These are phyloP conservation scores for Beverwykella pulmonaria DNA, from an alignment of 495 filamentous ascomycete genomes.

Conservation along the genomic window DNA sequence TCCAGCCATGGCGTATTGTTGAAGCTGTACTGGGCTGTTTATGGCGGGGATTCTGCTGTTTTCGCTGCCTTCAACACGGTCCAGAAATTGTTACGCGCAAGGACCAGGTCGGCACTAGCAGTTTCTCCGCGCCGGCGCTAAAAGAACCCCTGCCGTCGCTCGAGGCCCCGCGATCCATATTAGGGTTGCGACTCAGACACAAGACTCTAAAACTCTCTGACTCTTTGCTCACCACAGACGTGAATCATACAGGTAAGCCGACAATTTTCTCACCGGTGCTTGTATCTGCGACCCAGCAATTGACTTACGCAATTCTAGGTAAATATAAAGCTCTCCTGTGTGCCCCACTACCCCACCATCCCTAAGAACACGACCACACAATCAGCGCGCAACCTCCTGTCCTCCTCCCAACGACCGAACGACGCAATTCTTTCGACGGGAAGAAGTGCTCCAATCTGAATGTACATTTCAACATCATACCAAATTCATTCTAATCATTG, in stretches of 20 bases:
- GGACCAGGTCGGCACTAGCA: too few species aligned
- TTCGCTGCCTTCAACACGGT: conserved; percentile 28
- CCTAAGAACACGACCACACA: not conserved
- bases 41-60: conserved; percentile 2
- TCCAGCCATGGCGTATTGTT: conserved; percentile 66
- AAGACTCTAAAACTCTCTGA: conserved; percentile 11
- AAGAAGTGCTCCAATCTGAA: not conserved
- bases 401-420: too few species aligned
- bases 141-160: conserved; percentile 7
- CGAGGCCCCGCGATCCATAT: conserved; percentile 3
- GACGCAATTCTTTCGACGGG: not conserved
- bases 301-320: conserved; percentile 22
- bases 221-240: not conserved
- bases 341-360: conserved; percentile 29
- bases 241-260: not conserved
- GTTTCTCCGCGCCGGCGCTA: conserved; percentile 24
- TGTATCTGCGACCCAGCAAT: not conserved
- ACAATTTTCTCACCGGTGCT: not conserved
- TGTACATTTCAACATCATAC: not conserved
- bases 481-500: too few species aligned
- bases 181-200: conserved; percentile 2
- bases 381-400: not conserved
- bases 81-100: conserved; percentile 30
- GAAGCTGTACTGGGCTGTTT: conserved; percentile 15
- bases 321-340: not conserved